Base-by-base conservation (phyloP, 495 filamentous ascomycete species). In the Stereocaulon alpinum region DNA sequence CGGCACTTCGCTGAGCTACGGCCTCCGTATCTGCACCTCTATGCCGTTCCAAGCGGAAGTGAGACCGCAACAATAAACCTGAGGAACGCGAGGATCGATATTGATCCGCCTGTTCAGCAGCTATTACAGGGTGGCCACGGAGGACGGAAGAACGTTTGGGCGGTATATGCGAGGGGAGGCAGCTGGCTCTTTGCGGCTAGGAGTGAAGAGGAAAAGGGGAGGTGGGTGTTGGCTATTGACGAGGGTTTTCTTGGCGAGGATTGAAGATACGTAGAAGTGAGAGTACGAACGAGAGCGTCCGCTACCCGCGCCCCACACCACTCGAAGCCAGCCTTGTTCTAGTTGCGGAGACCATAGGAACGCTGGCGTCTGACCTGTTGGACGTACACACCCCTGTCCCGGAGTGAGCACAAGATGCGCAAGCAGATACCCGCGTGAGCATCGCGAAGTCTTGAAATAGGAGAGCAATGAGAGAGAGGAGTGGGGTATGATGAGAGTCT, bases 1-100 rank as follows among this genome's bases (percentile, higher is more conserved):
- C 88, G 90, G 61, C 87, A 92, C 44, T 96, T 91, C 67, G 89
- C 95, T 50, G 94, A 99, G 67, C 82, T 99, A 32, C 84, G 93
- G 27, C 82, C 86, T 43, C 94, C 94, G 6, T 99, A 96, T 66
- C 76, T 99, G 59, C 90, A 97, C 67, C 80, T 97, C 44, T 85
- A 96, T 71, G 83, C 80, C 30, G 83, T 86, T 2, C 83, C 83
- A 2, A 86, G 91, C 17, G 91, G 91, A 17, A 92, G 97, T 64
- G 93, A 97, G 69, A 79, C 95, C 52, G 86, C 84, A 47, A 85
- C 91, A 20, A 89, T 97, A 63, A 91, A 89, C 64, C 78, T 98
- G 42, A 79, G 84, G 47, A 90, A 93, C 68, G 80, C 86, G 9
- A 78, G 92, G 34, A 86, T 97, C 43, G 94, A 98, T 66, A 85